A percentile compares a stretch with the other conserved stretches of the same genome.
These are phyloP conservation scores for Dioscorea cayenensis DNA, from an alignment of 116 monocot species.

Conservation along the genomic window DNA sequence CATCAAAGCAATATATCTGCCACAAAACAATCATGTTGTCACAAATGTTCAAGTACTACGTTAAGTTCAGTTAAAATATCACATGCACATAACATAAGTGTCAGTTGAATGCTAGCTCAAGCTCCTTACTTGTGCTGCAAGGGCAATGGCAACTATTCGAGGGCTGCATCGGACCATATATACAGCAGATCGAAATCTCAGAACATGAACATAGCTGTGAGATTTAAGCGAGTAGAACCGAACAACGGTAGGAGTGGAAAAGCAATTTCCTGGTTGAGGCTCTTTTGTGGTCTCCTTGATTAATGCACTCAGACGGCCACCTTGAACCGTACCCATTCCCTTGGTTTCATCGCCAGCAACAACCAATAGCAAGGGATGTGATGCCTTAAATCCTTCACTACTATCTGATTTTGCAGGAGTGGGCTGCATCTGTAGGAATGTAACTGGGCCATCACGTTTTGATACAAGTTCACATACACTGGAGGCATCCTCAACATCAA, in stretches of 20 bases:
- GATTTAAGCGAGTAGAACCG: slow-evolving; percentile 91
- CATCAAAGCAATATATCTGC: slow-evolving; percentile 99
- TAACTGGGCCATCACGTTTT: slow-evolving; percentile 89
- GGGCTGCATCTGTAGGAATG: slow-evolving; percentile 93
- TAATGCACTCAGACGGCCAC: slow-evolving; percentile 73
- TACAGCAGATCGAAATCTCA: slow-evolving; percentile 90
- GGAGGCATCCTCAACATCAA: slow-evolving; percentile 95
- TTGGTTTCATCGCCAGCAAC: slow-evolving; percentile 95
- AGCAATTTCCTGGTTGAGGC: slow-evolving; percentile 44
- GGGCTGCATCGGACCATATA: slow-evolving; percentile 97
- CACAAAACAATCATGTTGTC: slow-evolving; percentile 6
- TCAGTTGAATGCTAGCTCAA: too few relatives aligned
- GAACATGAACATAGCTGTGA: slow-evolving; percentile 77
- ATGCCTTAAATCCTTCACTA: slow-evolving; percentile 62
- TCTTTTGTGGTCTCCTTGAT: slow-evolving; percentile 54
- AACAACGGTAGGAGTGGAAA: slow-evolving; percentile 71
- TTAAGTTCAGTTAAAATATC: neutral
- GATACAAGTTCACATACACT: slow-evolving; percentile 92
- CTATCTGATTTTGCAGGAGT: slow-evolving; percentile 49
- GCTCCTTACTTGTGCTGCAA: slow-evolving; percentile 82
- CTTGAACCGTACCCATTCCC: slow-evolving; percentile 78
- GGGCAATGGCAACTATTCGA: slow-evolving; percentile 81
- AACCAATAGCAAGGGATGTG: slow-evolving; percentile 83
- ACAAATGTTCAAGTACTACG: neutral
- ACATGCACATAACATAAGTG: neutral